Evolutionary conservation across 805 yeast species (phyloP).

Genomic region (Yamadazyma nakazawae): DNA sequence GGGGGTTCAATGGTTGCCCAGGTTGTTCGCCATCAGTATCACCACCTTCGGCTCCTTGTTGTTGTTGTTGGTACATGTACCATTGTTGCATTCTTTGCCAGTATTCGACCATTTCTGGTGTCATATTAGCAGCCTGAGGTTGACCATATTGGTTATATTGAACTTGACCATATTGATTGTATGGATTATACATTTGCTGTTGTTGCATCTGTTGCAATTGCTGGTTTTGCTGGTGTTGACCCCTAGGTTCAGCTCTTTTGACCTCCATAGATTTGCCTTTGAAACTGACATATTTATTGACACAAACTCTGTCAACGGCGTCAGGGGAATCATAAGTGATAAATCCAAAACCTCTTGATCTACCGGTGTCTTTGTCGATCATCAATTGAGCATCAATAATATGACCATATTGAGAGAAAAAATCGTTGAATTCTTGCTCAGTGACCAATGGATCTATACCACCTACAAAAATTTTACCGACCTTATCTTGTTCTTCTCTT

Average conservation of each 20-base stretch:
- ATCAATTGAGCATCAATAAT: constrained; percentile 94
- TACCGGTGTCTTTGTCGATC: constrained; percentile 96
- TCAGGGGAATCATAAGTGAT: constrained; percentile 93
- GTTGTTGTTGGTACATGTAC: constrained; percentile 60
- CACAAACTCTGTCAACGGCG: constrained; percentile 87
- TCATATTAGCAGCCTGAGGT: constrained; percentile 21
- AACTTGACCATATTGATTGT: constrained; percentile 21
- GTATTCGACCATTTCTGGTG: constrained; percentile 61
- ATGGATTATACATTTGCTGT: constrained; percentile 17
- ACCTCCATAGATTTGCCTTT: constrained; percentile 86
- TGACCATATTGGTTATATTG: constrained; percentile 24
- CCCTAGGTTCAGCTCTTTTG: constrained; percentile 80
- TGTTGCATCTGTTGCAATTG: constrained; percentile 32
- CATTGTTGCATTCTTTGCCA: constrained; percentile 64
- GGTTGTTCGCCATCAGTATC: constrained; percentile 26
- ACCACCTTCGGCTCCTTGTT: constrained; percentile 18
- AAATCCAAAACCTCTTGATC: constrained; percentile 96
- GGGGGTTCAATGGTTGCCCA: constrained; percentile 43
- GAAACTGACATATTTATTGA: constrained; percentile 74
- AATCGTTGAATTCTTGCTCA: constrained; percentile 82
- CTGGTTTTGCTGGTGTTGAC: constrained; percentile 51
- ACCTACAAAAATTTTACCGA: constrained; percentile 96
- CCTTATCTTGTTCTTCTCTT: constrained; percentile 93
- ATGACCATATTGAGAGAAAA: constrained; percentile 82
- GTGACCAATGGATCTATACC: constrained; percentile 94